Base-by-base conservation (phyloP, 2,329 filamentous ascomycete genomes). In the Verticillium dahliae region DNA sequence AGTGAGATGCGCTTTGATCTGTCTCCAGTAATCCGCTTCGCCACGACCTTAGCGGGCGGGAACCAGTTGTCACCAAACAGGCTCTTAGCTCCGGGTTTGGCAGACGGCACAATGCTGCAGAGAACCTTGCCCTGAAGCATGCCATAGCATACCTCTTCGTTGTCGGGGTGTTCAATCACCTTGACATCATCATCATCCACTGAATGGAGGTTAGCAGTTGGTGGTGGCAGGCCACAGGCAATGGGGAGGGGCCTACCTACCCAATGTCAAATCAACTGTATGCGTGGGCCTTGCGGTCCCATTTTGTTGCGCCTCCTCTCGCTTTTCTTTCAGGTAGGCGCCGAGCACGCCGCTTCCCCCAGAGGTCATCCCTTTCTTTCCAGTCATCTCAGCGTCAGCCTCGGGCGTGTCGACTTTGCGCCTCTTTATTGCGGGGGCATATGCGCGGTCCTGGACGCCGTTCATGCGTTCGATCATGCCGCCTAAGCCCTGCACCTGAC, bases 101-200 rank as follows among this genome's bases (percentile, higher is more conserved):
- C 86, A 2, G 81, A 84, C 1, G 91, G 92, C 1, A 94, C 85
- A 39, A 80, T 77, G 68, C 85, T 82, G 63, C 88, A 89, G 65
- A 88, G 86, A 52, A 95, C 78, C 60, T 78, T 84, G 2, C 87
- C 83, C 60, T 91, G 87, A 22, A 96, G 75, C 75, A 90, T 89
- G 52, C 92, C 92, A 69, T 90, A 92, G 74, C 91, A 96, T 3
- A 96, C 89, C 69, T 91, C 86, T 70, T 91, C 85, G 22, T 87
- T 82, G 56, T 80, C 83, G 35, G 85, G 80, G 61, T 90, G 83
- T 52, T 82, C 80, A 14, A 87, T 73, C 39, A 86, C 77, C 22
- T 82, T 74, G 4, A 86, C 69, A 10, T 89, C 85, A 33, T 86
- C 84, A 54, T 90, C 87, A 11, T 50, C 45, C 6, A 22, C 45